Percentiles rank a stretch among this genome's conserved stretches.
Conservation (phyloP, 805 yeast species). For the Sugiyamaella americana region DNA sequence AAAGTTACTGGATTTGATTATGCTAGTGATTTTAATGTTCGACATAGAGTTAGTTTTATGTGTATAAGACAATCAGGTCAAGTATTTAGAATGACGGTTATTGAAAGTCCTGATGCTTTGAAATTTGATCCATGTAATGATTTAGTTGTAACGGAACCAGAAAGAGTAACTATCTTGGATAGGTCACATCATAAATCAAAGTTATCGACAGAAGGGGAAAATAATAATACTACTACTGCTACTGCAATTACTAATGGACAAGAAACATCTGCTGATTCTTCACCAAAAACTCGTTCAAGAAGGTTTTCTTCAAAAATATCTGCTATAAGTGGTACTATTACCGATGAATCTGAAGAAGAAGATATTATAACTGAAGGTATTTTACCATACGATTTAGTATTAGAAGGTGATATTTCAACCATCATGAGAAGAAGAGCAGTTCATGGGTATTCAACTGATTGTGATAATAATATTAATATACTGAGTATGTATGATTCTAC, state of each 20-base stretch:
- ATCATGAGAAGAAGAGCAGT: constrained; percentile 66
- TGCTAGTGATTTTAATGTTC: constrained; percentile 45
- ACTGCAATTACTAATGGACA: neutral
- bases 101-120: constrained; percentile 57
- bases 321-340: constrained; percentile 7
- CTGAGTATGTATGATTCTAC: constrained; percentile 26
- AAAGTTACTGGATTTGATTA: constrained; percentile 83
- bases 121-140: constrained; percentile 54
- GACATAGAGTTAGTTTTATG: constrained; percentile 58
- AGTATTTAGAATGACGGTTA: constrained; percentile 69
- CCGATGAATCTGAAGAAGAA: constrained; percentile 15
- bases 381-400: constrained; percentile 34
- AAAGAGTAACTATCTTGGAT: constrained; percentile 14
- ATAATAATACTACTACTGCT: neutral
- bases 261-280: neutral
- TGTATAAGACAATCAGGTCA: constrained; percentile 92
- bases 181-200: neutral
- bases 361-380: constrained; percentile 13
- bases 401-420: constrained; percentile 68
- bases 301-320: constrained; percentile 5
- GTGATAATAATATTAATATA: constrained; percentile 55
- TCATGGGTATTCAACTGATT: constrained; percentile 65
- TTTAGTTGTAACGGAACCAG: constrained; percentile 23
- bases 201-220: neutral
- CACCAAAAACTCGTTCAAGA: constrained; percentile 2